phyloP scores from a whole-genome alignment of 164 flowering plant genomes.

The Aristolochia californica region DNA sequence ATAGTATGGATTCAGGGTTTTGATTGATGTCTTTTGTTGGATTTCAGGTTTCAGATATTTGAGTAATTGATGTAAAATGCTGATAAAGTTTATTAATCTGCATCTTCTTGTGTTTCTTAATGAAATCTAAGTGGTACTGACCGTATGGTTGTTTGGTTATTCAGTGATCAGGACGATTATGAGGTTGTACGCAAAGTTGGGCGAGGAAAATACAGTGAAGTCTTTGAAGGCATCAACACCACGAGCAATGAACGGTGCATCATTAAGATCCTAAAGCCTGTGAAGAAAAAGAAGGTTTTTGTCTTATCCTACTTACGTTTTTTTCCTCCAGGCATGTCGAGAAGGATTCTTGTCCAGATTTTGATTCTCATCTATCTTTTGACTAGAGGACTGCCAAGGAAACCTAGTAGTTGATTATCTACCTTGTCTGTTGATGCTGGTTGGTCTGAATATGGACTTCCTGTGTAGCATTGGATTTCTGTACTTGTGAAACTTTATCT shows the following conservation, averaged over 20 bases:
- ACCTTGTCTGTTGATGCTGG: too few species aligned
- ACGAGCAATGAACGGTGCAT: constrained; percentile 45
- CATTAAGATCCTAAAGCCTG: constrained; percentile 76
- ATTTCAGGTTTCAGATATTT: too few species aligned
- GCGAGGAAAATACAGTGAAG: constrained; percentile 69
- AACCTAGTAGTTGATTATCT: too few species aligned
- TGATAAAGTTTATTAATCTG: too few species aligned
- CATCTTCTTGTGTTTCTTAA: neutral
- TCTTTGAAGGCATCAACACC: constrained; percentile 48
- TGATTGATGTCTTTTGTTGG: neutral
- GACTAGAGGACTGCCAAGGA: too few species aligned
- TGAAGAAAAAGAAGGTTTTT: constrained; percentile 68
- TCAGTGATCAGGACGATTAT: constrained; percentile 61
- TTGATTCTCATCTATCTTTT: too few species aligned
- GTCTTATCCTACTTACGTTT: neutral
- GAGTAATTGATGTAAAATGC: too few species aligned
- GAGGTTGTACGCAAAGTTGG: constrained; percentile 63
- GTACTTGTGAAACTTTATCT: too few species aligned
- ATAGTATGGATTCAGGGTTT: neutral
- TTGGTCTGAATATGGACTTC: too few species aligned
- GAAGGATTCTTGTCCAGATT: too few species aligned
- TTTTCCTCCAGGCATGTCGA: neutral
- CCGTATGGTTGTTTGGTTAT: neutral
- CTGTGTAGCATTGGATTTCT: too few species aligned
- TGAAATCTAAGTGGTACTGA: neutral